Percentiles rank a stretch among this genome's conserved stretches.
Evolutionary conservation across 768 basidiomycete species (phyloP).

Genomic region (Paxillus rubicundulus): DNA sequence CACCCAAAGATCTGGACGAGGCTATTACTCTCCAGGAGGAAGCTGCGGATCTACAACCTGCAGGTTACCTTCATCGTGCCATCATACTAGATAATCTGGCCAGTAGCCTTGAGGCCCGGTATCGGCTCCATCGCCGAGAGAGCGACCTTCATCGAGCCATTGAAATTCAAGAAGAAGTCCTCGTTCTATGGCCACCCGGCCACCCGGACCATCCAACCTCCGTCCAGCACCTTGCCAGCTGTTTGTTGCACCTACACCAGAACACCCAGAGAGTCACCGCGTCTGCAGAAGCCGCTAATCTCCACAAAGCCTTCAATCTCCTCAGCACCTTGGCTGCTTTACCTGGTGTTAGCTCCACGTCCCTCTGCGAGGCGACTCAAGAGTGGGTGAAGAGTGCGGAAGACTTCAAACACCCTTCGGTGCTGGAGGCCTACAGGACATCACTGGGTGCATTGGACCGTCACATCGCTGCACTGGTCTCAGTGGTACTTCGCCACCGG

Average conservation of each 20-base stretch:
- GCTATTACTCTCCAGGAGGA: conserved; percentile 8
- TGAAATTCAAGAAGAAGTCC: background rate
- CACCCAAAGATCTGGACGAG: conserved; percentile 16
- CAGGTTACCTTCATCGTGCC: conserved; percentile 9
- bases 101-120: conserved; percentile 2
- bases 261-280: background rate
- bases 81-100: conserved; percentile 16
- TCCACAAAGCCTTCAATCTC: background rate
- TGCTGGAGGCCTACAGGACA: conserved; percentile 13
- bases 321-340: background rate
- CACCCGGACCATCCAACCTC: background rate
- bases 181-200: background rate
- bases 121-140: background rate
- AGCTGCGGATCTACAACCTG: conserved; percentile 8
- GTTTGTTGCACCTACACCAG: background rate
- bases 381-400: background rate
- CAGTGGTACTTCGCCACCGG: conserved; percentile 1
- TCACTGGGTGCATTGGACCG: conserved; percentile 2
- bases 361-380: background rate
- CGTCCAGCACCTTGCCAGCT: background rate
- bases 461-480: background rate
- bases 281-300: background rate
- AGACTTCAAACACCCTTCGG: conserved; percentile 1
- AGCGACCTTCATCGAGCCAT: conserved; percentile 1
- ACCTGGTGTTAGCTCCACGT: background rate